Evolutionary conservation across 2,329 filamentous ascomycete species (phyloP).

Genomic region (Penicillium sp.): DNA sequence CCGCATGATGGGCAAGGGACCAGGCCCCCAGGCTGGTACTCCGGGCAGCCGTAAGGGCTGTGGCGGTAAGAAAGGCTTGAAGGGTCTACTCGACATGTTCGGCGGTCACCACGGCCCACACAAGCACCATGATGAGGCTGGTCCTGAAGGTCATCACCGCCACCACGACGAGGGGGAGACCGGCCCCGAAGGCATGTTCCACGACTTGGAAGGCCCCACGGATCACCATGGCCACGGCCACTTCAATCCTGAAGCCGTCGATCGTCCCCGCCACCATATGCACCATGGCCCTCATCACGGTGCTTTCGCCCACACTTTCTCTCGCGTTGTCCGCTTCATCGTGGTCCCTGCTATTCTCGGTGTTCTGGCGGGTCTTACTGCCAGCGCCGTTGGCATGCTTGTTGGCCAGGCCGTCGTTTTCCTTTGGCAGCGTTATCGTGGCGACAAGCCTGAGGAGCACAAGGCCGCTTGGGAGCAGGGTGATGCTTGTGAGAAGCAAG

Average conservation of each 20-base stretch:
- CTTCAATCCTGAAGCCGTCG: conserved; percentile 13
- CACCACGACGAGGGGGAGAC: conserved; percentile 1
- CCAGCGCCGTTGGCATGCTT: conserved; percentile 48
- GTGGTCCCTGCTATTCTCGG: conserved; percentile 48
- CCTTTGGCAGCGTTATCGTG: conserved; percentile 44
- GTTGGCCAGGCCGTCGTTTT: conserved; percentile 47
- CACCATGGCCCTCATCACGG: conserved; percentile 31
- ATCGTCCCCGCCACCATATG: conserved; percentile 29
- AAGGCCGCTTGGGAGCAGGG: conserved; percentile 34
- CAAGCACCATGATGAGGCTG: conserved; percentile 1
- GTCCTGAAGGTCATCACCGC: conserved; percentile 8
- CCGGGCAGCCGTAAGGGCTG: conserved; percentile 32
- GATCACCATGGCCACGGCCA: conserved; percentile 10
- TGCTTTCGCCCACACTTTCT: conserved; percentile 40
- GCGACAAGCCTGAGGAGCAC: conserved; percentile 27
- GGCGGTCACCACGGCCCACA: conserved; percentile 7
- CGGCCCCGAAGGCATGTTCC: conserved; percentile 5
- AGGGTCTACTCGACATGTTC: conserved; percentile 1
- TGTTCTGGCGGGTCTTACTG: conserved; percentile 45
- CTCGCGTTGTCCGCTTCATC: conserved; percentile 43
- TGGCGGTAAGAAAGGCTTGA: conserved; percentile 22
- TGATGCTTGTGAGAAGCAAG: conserved; percentile 43
- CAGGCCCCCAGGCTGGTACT: conserved; percentile 18
- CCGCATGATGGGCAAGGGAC: conserved; percentile 32
- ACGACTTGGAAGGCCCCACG: conserved; percentile 3